These are phyloP conservation scores for Nicotiana noctiflora DNA, from an alignment of 257 asterid genomes.

Conservation along the genomic window DNA sequence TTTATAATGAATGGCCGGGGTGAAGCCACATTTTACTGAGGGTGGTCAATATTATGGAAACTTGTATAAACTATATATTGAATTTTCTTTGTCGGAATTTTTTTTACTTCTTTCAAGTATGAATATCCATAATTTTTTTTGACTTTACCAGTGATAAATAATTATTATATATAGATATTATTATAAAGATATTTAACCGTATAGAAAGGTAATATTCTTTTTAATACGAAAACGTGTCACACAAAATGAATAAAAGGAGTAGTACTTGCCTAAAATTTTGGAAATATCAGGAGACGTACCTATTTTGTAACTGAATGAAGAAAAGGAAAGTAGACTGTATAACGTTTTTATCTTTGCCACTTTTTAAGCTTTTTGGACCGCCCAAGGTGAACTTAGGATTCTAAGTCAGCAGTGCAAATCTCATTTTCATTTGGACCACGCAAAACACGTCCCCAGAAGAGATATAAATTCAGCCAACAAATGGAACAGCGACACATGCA, in stretches of 20 bases:
- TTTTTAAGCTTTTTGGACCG: background rate
- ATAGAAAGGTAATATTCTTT: too few relatives aligned
- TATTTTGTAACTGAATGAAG: background rate
- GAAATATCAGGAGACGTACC: background rate
- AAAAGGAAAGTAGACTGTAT: background rate
- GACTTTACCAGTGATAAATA: fast-evolving
- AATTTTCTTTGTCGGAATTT: too few relatives aligned
- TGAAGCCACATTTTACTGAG: too few relatives aligned
- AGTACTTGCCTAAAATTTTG: background rate
- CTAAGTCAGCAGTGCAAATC: background rate
- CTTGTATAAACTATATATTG: too few relatives aligned
- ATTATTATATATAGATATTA: too few relatives aligned
- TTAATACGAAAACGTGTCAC: too few relatives aligned
- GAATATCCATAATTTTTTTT: too few relatives aligned
- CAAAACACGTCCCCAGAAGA: background rate
- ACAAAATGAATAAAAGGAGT: too few relatives aligned
- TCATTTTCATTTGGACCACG: background rate
- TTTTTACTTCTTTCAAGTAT: too few relatives aligned
- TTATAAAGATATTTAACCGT: too few relatives aligned
- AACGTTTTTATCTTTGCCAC: background rate
- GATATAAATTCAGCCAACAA: background rate
- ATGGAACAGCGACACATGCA: background rate
- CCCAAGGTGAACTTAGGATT: background rate
- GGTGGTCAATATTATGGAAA: too few relatives aligned
- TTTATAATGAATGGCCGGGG: too few relatives aligned